A percentile compares a stretch with the other conserved stretches of the same genome.
Conservation (phyloP, 345 rosid species). For the Isatis tinctoria region DNA sequence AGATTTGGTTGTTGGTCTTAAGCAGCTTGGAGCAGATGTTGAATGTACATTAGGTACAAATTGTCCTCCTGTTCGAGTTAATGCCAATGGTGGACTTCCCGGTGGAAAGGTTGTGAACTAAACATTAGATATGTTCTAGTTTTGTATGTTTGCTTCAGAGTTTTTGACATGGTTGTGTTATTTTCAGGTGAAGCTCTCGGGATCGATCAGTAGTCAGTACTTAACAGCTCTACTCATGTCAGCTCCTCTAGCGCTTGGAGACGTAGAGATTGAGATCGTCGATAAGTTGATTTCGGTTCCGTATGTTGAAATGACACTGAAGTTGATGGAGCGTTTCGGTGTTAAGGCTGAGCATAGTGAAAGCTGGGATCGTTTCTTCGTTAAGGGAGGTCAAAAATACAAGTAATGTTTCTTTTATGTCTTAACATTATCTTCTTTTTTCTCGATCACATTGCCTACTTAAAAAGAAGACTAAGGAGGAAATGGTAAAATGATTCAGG, state of each 20-base stretch:
- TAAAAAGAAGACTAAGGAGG: neutral
- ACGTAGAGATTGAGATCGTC: conserved; percentile 85
- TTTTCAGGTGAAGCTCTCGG: conserved; percentile 88
- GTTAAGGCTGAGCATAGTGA: conserved; percentile 64
- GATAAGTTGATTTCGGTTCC: conserved; percentile 91
- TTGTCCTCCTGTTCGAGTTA: conserved; percentile 86
- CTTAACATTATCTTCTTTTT: neutral
- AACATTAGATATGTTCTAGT: too few species aligned
- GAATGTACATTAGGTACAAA: conserved; percentile 67
- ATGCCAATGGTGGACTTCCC: conserved; percentile 86
- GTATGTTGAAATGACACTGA: conserved; percentile 95
- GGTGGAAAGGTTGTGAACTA: conserved; percentile 68
- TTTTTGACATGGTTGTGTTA: too few species aligned
- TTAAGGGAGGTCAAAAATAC: conserved; percentile 87
- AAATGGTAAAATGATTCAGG: conserved; percentile 42
- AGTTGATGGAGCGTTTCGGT: conserved; percentile 90
- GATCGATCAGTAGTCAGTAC: conserved; percentile 92
- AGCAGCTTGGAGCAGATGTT: conserved; percentile 92
- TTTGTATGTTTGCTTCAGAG: too few species aligned
- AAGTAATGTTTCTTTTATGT: conserved; percentile 38
- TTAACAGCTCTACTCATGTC: conserved; percentile 97
- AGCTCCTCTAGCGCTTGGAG: conserved; percentile 90
- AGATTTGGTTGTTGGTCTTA: conserved; percentile 80
- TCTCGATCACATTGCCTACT: neutral
- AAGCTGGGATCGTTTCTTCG: conserved; percentile 83